These are phyloP conservation scores for Melampsora larici-populina DNA, from an alignment of 1,284 basidiomycete genomes.

Conservation along the genomic window DNA sequence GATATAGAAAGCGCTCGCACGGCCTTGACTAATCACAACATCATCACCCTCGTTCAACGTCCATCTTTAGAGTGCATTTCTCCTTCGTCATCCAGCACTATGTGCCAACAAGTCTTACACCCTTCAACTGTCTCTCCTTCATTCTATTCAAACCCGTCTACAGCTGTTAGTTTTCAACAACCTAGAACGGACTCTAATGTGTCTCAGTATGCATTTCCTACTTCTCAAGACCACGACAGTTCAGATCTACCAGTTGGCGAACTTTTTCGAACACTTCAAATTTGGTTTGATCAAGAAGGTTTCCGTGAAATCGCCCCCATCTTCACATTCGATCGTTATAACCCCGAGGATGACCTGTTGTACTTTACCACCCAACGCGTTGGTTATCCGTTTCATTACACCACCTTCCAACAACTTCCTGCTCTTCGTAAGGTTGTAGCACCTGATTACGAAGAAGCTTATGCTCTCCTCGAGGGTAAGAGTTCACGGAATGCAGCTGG, in stretches of 20 bases:
- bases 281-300: conserved; percentile 44
- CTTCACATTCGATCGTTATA: conserved; percentile 28
- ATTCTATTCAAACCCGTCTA: conserved; percentile 17
- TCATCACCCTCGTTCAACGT: background rate
- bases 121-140: conserved; percentile 38
- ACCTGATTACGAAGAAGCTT: conserved; percentile 43
- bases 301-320: conserved; percentile 41
- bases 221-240: conserved; percentile 7
- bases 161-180: background rate
- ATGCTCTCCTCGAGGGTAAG: conserved; percentile 40
- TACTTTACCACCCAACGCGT: conserved; percentile 37
- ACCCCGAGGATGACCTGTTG: conserved; percentile 30
- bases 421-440: conserved; percentile 42
- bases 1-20: conserved; percentile 11
- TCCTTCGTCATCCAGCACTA: conserved; percentile 18
- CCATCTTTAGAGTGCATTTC: conserved; percentile 3
- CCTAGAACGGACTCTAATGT: background rate
- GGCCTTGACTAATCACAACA: background rate
- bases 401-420: conserved; percentile 40
- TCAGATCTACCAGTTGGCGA: conserved; percentile 34
- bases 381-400: conserved; percentile 40
- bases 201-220: conserved; percentile 12
- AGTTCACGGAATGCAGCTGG: conserved; percentile 25
- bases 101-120: conserved; percentile 38
- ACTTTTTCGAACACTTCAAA: conserved; percentile 42